A percentile compares a stretch with the other conserved stretches of the same genome.
These are phyloP conservation scores for Cichorium intybus DNA, from an alignment of 140 eudicot species.

Conservation along the genomic window DNA sequence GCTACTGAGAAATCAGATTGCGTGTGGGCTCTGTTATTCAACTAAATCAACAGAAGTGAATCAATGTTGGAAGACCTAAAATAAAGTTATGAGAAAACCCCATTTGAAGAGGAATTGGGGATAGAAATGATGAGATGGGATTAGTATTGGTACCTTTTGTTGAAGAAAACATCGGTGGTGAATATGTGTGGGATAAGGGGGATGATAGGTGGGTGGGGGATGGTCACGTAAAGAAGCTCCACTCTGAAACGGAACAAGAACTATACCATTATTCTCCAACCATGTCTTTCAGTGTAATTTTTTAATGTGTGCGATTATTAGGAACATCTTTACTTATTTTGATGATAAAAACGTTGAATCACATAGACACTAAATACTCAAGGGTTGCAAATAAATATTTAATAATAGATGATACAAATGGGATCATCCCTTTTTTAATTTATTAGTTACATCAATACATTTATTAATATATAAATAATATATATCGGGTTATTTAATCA, in stretches of 20 bases:
- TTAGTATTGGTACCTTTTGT: neutral
- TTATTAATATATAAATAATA: no score
- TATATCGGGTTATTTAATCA: no score
- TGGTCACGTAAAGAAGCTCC: conserved; percentile 38
- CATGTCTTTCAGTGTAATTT: neutral
- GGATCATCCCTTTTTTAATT: no score
- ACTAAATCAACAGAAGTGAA: conserved; percentile 7
- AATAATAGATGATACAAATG: no score
- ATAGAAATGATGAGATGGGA: neutral
- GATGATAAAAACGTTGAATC: no score
- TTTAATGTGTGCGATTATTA: no score
- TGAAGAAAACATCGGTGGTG: neutral
- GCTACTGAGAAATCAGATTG: conserved; percentile 1
- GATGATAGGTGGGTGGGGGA: conserved; percentile 8
- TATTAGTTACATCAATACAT: no score
- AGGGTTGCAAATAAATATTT: no score
- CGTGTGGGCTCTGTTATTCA: neutral
- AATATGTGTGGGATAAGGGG: neutral
- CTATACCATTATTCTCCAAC: neutral
- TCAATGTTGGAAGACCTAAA: neutral
- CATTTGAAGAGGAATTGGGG: conserved; percentile 3
- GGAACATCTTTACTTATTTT: no score
- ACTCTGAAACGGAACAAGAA: conserved; percentile 24
- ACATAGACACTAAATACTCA: no score
- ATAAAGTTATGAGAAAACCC: neutral